Conservation (phyloP, 352 stramenopile species). For the Phytophthora idaei region DNA sequence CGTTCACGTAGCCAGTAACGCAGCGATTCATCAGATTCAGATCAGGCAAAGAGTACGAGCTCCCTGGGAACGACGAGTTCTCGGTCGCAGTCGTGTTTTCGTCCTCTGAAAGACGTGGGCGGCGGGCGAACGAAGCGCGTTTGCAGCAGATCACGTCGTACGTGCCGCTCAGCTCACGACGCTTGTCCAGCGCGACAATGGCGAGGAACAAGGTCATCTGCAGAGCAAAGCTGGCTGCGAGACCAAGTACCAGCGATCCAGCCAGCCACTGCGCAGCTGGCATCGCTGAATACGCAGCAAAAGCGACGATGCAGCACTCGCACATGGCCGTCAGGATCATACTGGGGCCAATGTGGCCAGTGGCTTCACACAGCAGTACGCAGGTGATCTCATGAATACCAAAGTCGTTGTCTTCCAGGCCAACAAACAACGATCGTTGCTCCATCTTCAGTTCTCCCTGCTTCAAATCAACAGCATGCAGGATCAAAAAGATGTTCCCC, state of each 20-base stretch:
- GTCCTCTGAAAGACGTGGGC: conserved; percentile 34
- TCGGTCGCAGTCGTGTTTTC: conserved; percentile 35
- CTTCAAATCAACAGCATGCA: conserved; percentile 59
- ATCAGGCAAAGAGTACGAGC: conserved; percentile 24
- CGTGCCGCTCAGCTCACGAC: conserved; percentile 57
- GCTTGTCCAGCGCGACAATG: conserved; percentile 72
- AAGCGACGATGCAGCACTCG: conserved; percentile 53
- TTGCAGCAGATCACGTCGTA: conserved; percentile 71
- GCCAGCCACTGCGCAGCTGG: conserved; percentile 74
- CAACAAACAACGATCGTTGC: conserved; percentile 54
- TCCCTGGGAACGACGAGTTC: conserved; percentile 39
- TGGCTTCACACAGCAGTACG: conserved; percentile 52
- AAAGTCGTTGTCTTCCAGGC: conserved; percentile 48
- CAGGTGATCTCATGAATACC: conserved; percentile 58
- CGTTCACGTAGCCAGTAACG: conserved; percentile 46
- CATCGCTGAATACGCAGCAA: conserved; percentile 66
- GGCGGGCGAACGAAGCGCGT: conserved; percentile 27
- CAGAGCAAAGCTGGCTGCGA: conserved; percentile 58
- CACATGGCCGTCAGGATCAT: conserved; percentile 56
- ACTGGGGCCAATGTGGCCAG: conserved; percentile 62
- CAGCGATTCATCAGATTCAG: conserved; percentile 47
- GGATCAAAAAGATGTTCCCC: conserved; percentile 74
- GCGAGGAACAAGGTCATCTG: conserved; percentile 75
- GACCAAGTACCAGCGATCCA: conserved; percentile 47
- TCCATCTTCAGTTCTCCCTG: conserved; percentile 53